Evolutionary conservation across 2,329 filamentous ascomycete species (phyloP), one percentile per base, ranked within the genome.

Genomic region (Pezicula carpinea): DNA sequence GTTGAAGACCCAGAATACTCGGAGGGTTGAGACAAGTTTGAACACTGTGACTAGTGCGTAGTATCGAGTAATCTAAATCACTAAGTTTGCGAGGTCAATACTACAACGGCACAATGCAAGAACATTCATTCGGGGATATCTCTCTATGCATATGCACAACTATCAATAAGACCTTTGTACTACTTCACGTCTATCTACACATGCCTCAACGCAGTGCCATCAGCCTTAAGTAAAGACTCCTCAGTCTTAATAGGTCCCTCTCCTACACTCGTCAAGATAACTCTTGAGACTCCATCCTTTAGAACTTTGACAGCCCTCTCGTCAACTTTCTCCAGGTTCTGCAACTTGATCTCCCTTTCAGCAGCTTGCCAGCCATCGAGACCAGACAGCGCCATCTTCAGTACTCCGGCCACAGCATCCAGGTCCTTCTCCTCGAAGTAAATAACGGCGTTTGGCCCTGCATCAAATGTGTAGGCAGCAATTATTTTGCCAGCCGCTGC

Each of bases 381-480:
- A 22, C 73, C 67, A 1, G 69, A 73, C 19, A 92, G 64, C 15
- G 87, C 73, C 33, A 72, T 71, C 71, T 88, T 87, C 69, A 99
- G 87, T 1, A 83, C 79, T 7, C 90, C 91, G 0, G 90, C 80
- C 3, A 97, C 84, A 3, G 77, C 68, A 35, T 77, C 76, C 53
- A 83, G 77, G 57, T 95, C 80, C 73, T 91, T 77, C 64, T 91
- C 87, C 34, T 91, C 79, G 64, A 95, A 97, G 75, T 99, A 99
- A 43, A 99, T 82, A 43, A 99, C 95, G 34, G 90, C 90, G 69
- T 99, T 99, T 46, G 93, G 93, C 44, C 93, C 93, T 0, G 93
- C 93, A 64, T 99, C 93, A 62, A 97, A 99, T 0, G 93, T 99
- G 68, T 99, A 99, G 3, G 93, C 93, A 3, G 89, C 90, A 15